These are phyloP conservation scores for Bruguiera hainesii DNA, from an alignment of 441 rosid species.

Conservation along the genomic window DNA sequence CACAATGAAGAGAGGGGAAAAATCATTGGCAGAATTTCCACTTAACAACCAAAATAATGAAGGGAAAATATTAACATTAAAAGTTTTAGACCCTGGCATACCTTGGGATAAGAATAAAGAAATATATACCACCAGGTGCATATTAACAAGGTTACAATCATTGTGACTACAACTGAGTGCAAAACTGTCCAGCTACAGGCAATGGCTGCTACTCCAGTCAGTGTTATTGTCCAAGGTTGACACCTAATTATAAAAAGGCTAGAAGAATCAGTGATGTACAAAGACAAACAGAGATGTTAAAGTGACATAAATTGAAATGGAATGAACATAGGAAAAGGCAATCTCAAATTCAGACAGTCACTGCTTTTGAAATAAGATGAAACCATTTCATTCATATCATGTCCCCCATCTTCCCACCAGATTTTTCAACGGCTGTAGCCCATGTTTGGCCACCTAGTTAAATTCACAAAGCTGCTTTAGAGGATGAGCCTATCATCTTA, in stretches of 20 bases:
- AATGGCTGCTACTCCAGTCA: conserved; percentile 54
- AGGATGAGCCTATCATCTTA: background rate
- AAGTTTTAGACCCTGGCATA: conserved; percentile 16
- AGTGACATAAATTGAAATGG: background rate
- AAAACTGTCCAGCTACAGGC: conserved; percentile 70
- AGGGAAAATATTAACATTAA: background rate
- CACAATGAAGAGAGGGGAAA: background rate
- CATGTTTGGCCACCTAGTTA: background rate
- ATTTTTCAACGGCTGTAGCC: too few species aligned
- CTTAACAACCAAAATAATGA: background rate
- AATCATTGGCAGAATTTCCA: background rate
- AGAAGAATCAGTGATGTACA: conserved; percentile 6
- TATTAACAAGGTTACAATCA: conserved; percentile 37
- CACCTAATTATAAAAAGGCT: conserved; percentile 47
- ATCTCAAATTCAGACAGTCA: too few species aligned
- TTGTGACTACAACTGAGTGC: conserved; percentile 52
- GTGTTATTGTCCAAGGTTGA: conserved; percentile 87
- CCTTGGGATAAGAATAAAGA: conserved; percentile 86
- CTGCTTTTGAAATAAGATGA: too few species aligned
- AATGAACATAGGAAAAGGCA: background rate
- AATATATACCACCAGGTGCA: conserved; percentile 85
- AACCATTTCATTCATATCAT: too few species aligned
- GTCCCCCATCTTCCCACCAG: too few species aligned
- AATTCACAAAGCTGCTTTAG: background rate
- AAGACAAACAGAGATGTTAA: conserved; percentile 5